Evolutionary conservation across 805 yeast species (phyloP).

Genomic region (Scheffersomyces amazonensis): DNA sequence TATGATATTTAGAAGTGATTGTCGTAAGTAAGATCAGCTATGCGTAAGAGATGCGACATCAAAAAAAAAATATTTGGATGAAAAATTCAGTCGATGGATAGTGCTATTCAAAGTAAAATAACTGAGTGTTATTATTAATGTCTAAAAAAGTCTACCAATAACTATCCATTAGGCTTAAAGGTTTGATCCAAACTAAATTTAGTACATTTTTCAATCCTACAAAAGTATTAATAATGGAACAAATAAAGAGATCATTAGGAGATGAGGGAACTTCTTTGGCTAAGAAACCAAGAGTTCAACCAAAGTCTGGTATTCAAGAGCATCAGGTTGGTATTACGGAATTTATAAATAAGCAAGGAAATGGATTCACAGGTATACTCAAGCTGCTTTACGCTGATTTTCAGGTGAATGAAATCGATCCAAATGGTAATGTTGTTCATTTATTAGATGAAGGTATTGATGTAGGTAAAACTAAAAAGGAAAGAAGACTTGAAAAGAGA

Average conservation of each 20-base stretch:
- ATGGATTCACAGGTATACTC: constrained; percentile 74
- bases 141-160: not conserved
- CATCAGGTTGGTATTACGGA: constrained; percentile 79
- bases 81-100: too few species aligned
- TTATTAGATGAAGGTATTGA: constrained; percentile 71
- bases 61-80: too few species aligned
- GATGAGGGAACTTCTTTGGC: not conserved
- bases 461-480: constrained; percentile 43
- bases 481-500: constrained; percentile 42
- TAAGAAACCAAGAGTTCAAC: not conserved
- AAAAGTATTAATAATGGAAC: not conserved
- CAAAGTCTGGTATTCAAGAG: not conserved
- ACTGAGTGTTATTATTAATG: too few species aligned
- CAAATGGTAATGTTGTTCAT: constrained; percentile 68
- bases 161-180: not conserved
- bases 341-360: constrained; percentile 46
- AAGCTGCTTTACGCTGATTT: constrained; percentile 93
- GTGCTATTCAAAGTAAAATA: too few species aligned
- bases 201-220: not conserved
- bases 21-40: too few species aligned
- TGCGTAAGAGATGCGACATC: too few species aligned
- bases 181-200: not conserved
- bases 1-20: too few species aligned
- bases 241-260: not conserved
- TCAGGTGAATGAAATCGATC: constrained; percentile 82